Base-by-base conservation (phyloP, 176 grass and related monocot species). In the Olyra latifolia region DNA sequence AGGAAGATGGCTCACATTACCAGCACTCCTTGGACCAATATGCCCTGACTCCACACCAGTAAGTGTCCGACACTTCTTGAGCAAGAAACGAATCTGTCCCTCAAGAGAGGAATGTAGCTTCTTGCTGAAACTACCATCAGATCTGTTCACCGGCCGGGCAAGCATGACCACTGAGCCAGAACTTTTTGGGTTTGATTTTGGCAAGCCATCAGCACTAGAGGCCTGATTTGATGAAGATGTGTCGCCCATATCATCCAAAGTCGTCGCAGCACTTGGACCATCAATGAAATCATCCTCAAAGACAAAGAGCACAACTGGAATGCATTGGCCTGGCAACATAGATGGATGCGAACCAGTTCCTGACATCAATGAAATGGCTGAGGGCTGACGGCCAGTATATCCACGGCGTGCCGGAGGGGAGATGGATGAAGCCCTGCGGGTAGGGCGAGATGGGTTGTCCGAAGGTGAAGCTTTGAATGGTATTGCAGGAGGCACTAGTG, bases 231-330 rank as follows among this genome's bases (percentile, higher is more conserved):
- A 76, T 70, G 88, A 89, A 44, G 77, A 73, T 49, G 53, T 14
- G 59, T 94, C 92, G 52, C 10, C 39, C 44, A 30, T 68, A 90
- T 94, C 89, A 85, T 98, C 92, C 10, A 44, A 48, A 80, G 41
- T 98, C 61, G 76, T 0, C 19, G 54, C 44, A 72, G 60, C 46
- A 80, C 52, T 88, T 69, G 88, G 74, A 76, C 44, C 81, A 85
- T 98, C 90, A 67, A 78, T 29, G 7, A 72, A 6, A 65, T 89
- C 84, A 80, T 94, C 92, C 81, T 87, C 72, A 53, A 98, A 93
- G 29, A 95, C 92, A 87, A 98, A 98, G 78, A 98, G 92, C 75
- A 95, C 87, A 82, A 89, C 83, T 46, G 96, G 96, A 54, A 93
- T 67, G 71, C 90, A 94, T 48, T 94, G 95, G 12, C 91, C 91